Conservation (phyloP, 1,139 yeast genomes). For the Entelexis paramagnoliae region DNA sequence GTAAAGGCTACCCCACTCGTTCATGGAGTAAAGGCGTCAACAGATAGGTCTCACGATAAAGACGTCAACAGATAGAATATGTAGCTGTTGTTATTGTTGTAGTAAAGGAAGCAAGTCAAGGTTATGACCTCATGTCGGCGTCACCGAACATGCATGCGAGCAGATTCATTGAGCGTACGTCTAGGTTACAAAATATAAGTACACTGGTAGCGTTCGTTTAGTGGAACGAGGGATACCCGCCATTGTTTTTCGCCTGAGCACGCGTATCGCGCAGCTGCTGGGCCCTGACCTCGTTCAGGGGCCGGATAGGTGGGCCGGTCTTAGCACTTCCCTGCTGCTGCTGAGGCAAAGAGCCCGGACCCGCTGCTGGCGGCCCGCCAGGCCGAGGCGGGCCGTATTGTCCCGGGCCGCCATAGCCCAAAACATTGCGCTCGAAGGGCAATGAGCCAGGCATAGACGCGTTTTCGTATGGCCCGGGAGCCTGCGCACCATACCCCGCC, state of each 20-base stretch:
- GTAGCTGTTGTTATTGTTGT: neutral
- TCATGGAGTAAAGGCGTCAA: too few species aligned
- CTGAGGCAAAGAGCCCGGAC: too few species aligned
- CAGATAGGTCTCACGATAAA: neutral
- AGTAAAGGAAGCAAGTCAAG: neutral
- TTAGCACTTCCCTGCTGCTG: conserved; percentile 8
- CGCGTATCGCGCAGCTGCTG: conserved; percentile 17
- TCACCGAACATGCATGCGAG: too few species aligned
- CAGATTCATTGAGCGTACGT: neutral
- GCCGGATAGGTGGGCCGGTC: conserved; percentile 14
- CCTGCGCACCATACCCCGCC: neutral
- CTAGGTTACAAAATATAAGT: neutral
- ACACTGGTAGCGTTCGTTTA: neutral
- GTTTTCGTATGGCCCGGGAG: neutral
- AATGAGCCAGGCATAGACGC: neutral
- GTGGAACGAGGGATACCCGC: conserved; percentile 8
- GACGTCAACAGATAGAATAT: neutral
- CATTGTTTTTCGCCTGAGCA: conserved; percentile 15
- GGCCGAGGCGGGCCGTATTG: neutral
- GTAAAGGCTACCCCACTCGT: too few species aligned
- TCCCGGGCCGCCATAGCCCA: neutral
- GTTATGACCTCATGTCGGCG: too few species aligned
- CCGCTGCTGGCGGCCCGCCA: neutral
- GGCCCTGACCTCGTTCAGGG: conserved; percentile 16
- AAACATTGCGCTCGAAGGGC: neutral